A percentile compares a stretch with the other conserved stretches of the same genome.
Evolutionary conservation across 192 early-diverging fungal genomes (phyloP).

Genomic region (Fimicolochytrium jonesii): DNA sequence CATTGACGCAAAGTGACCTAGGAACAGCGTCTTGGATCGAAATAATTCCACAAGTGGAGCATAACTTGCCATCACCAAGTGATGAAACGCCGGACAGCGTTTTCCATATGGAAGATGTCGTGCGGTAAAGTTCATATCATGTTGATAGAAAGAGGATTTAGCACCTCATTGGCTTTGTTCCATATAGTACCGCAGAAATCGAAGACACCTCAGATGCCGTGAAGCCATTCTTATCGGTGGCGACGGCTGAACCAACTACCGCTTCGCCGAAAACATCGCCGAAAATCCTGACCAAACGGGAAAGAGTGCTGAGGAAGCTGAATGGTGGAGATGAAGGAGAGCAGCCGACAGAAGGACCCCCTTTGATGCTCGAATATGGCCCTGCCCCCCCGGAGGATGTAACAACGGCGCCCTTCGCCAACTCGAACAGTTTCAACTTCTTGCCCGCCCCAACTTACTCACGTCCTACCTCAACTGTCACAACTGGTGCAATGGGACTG

Average conservation of each 20-base stretch:
- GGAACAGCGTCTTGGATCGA: too few species aligned
- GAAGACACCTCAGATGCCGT: background rate
- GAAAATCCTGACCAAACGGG: background rate
- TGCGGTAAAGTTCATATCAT: too few species aligned
- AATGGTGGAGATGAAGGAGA: background rate
- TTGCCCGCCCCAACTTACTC: background rate
- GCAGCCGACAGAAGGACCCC: background rate
- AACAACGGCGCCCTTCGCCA: background rate
- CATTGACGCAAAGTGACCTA: background rate
- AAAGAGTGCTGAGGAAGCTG: background rate
- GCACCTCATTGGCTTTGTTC: background rate
- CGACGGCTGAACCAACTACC: background rate
- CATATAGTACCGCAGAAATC: background rate
- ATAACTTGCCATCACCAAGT: too few species aligned
- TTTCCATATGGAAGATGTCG: too few species aligned
- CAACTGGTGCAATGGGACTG: constrained; percentile 50
- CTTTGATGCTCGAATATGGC: constrained; percentile 11
- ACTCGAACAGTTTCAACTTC: background rate
- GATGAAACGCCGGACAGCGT: too few species aligned
- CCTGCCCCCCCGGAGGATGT: background rate
- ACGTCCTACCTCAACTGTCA: background rate
- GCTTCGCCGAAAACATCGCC: background rate
- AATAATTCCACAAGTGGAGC: too few species aligned
- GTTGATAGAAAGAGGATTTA: too few species aligned
- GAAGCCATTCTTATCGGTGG: background rate